phyloP scores from a whole-genome alignment of 2,329 filamentous ascomycete species.

The Botrytis pseudocinerea region DNA sequence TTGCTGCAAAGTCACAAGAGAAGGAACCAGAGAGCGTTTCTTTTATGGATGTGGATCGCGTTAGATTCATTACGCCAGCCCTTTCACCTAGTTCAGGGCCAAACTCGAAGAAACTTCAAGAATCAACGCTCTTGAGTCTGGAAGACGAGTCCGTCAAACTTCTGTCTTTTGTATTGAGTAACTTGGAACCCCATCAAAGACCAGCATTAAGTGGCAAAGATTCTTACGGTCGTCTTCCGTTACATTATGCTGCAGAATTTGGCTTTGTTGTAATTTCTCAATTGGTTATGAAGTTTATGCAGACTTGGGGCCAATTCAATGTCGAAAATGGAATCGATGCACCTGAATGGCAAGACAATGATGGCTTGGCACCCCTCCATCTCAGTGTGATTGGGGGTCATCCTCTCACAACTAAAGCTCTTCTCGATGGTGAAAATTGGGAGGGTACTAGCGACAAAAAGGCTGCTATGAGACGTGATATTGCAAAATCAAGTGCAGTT shows the following conservation, averaged over 20 bases:
- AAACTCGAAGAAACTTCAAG: slow-evolving; percentile 63
- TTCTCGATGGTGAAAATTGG: slow-evolving; percentile 81
- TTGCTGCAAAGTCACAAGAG: slow-evolving; percentile 45
- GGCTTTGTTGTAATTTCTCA: slow-evolving; percentile 91
- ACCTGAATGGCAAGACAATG: slow-evolving; percentile 84
- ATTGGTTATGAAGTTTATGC: slow-evolving; percentile 83
- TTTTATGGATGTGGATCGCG: slow-evolving; percentile 46
- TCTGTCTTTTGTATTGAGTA: slow-evolving; percentile 62
- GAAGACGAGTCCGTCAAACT: slow-evolving; percentile 77
- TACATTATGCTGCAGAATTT: slow-evolving; percentile 94
- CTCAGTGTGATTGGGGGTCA: slow-evolving; percentile 91
- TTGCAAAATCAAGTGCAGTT: slow-evolving; percentile 83
- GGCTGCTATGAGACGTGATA: slow-evolving; percentile 63
- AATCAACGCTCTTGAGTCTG: slow-evolving; percentile 63
- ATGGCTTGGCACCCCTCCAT: slow-evolving; percentile 88
- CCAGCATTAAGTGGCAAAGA: slow-evolving; percentile 68
- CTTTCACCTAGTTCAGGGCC: slow-evolving; percentile 65
- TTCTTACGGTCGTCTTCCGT: slow-evolving; percentile 76
- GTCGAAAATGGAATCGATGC: slow-evolving; percentile 84
- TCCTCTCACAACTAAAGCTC: slow-evolving; percentile 75
- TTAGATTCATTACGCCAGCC: slow-evolving; percentile 76
- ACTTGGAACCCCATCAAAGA: slow-evolving; percentile 67
- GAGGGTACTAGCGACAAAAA: slow-evolving; percentile 61
- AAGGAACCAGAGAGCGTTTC: slow-evolving; percentile 41
- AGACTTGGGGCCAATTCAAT: slow-evolving; percentile 84